Evolutionary conservation across 1,284 basidiomycete genomes (phyloP), one percentile per base, ranked within the genome.

Genomic region (Boletellus deceptivus): DNA sequence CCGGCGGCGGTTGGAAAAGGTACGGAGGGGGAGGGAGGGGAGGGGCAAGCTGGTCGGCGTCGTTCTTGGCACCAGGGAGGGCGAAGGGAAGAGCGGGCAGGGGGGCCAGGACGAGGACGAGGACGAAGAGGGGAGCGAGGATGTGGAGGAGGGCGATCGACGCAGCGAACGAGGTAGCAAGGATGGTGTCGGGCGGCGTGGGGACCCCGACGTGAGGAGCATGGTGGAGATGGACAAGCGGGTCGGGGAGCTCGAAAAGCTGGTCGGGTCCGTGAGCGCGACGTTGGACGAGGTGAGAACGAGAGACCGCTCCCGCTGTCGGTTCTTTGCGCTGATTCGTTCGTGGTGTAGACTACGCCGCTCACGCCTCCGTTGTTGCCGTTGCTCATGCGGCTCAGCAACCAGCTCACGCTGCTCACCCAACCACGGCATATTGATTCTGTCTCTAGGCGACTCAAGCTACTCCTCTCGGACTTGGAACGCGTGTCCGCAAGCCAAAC

Each of bases 371-470:
- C 96, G 0, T 75, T 98, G 14, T 73, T 97, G 1, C 84, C 90
- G 0, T 83, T 93, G 39, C 76, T 98, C 38, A 80, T 80, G 16
- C 85, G 91, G 27, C 80, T 98, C 35, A 93, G 92, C 63, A 84
- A 86, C 25, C 91, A 94, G 69, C 75, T 98, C 27, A 84, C 86
- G 2, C 77, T 98, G 14, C 82, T 99, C 46, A 92, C 94, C 0
- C 94, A 98, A 73, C 96, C 97, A 0, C 85, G 94, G 6, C 95
- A 99, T 67, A 86, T 99, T 35, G 96, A 99, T 69, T 89, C 93
- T n/a, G 91, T 98, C 56, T 93, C 93, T 1, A 83, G 95, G 16
- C 86, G 96, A 8, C 83, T 98, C 58, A 99, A 98, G 64, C 76
- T 98, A 9, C 82, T 98, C 16, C 79, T 96, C 8, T 89, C 93